These are phyloP conservation scores for Dryas octopetala DNA, from an alignment of 306 rosid species.

Conservation along the genomic window DNA sequence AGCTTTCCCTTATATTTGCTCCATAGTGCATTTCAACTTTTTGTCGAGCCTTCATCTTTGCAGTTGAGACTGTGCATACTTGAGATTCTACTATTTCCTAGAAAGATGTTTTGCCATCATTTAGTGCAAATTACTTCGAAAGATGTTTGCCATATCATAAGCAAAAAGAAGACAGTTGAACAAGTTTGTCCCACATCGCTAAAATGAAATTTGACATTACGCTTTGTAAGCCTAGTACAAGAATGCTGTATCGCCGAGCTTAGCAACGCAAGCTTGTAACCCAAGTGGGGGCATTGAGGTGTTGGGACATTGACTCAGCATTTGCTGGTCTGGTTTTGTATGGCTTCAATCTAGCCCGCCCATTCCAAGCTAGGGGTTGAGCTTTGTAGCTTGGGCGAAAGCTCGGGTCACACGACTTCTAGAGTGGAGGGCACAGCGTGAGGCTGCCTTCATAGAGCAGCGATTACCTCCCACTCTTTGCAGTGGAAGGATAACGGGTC, in stretches of 20 bases:
- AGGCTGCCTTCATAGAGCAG: conserved; percentile 5
- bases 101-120: no score
- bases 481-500: conserved; percentile 5
- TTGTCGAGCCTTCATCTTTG: no score
- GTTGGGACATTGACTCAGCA: neutral
- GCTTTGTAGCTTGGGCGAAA: neutral
- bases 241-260: rapidly evolving
- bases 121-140: no score
- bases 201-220: no score
- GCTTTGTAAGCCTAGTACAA: neutral
- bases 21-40: no score
- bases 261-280: neutral
- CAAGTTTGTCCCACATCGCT: no score
- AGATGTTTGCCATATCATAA: no score
- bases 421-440: neutral
- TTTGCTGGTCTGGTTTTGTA: neutral
- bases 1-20: no score
- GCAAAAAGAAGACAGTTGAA: no score
- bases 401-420: neutral
- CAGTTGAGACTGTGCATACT: no score
- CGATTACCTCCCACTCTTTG: conserved; percentile 1
- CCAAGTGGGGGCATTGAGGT: neutral
- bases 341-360: neutral
- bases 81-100: no score
- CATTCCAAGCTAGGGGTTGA: neutral